Evolutionary conservation across 805 yeast species (phyloP), one percentile per base, ranked within the genome.

Genomic region (Candida sakaeoensis): DNA sequence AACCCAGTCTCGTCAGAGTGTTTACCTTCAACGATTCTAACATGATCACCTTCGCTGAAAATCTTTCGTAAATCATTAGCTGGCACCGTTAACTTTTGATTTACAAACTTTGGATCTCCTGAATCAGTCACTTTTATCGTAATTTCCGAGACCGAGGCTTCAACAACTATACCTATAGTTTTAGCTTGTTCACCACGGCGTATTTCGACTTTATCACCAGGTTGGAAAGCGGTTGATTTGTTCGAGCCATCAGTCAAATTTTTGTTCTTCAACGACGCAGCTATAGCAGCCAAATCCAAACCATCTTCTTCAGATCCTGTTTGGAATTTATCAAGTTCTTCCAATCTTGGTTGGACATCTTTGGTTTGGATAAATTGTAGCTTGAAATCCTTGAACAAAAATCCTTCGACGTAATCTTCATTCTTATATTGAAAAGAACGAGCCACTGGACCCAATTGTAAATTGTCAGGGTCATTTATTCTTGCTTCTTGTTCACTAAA

Each of bases 1-100:
- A 93, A 74, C 66, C 99, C 99, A 25, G 96, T 88, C 55, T 90
- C 96, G 54, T 91, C 96, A 39, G 80, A 72, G 60, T 87, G 95
- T 55, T 85, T 88, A 57, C 99, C 99, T 55, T 82, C 86, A 27
- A 85, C 76, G 23, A 91, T 93, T 42, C 95, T 82, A 16, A 93
- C 96, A 60, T 93, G 97, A 60, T 91, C 98, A 72, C 99, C 99
- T 30, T 87, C 80, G 39, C 75, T 65, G 62, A 91, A 91, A 40
- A 85, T 79, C 59, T 93, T 93, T 57, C 97, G 79, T 54, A 93
- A 70, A 46, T 87, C 82, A 32, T 77, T 74, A 3, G 83, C 75
- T 24, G 97, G 96, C 37, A 90, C 83, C 44, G 93, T 95, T 48
- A 90, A 72, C 50, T 72, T 70, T 48, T 78, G 81, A 44, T 75